A percentile compares a stretch with the other conserved stretches of the same genome.
phyloP scores from a whole-genome alignment of 2,329 filamentous ascomycete species.

The Teratosphaeria gauchensis region DNA sequence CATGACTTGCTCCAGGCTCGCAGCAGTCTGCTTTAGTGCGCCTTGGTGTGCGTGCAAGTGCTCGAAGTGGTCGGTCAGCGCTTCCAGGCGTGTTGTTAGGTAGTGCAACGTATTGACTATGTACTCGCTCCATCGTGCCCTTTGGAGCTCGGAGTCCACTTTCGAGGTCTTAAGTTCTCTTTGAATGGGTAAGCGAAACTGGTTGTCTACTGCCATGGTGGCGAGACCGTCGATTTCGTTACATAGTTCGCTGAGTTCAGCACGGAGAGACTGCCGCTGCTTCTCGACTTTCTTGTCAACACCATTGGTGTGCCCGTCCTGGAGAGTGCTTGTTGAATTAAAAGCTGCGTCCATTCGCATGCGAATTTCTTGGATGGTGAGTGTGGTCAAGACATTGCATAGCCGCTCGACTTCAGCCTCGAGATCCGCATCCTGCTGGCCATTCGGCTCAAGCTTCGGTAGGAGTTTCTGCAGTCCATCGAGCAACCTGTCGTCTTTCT shows the following conservation, averaged over 20 bases:
- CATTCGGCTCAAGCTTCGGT: slow-evolving; percentile 45
- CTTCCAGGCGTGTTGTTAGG: slow-evolving; percentile 26
- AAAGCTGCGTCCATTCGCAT: slow-evolving; percentile 43
- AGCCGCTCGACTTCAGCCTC: slow-evolving; percentile 46
- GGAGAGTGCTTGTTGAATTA: slow-evolving; percentile 12
- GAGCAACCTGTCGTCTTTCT: slow-evolving; percentile 53
- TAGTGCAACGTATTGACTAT: slow-evolving; percentile 33
- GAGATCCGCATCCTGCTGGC: slow-evolving; percentile 33
- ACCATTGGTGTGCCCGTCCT: not conserved
- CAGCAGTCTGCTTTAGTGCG: slow-evolving; percentile 13
- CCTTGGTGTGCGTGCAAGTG: slow-evolving; percentile 19
- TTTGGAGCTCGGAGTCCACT: slow-evolving; percentile 25
- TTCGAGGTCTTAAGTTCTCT: slow-evolving; percentile 28
- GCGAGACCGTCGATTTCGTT: slow-evolving; percentile 60
- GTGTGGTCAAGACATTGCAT: slow-evolving; percentile 35
- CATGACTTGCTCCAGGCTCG: slow-evolving; percentile 4
- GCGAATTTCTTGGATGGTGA: slow-evolving; percentile 33
- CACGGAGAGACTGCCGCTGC: slow-evolving; percentile 40
- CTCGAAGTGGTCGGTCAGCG: slow-evolving; percentile 17
- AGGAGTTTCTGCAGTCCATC: slow-evolving; percentile 57
- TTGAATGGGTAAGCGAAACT: slow-evolving; percentile 54
- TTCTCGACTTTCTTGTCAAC: slow-evolving; percentile 15
- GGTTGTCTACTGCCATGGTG: slow-evolving; percentile 61
- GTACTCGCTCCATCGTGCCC: slow-evolving; percentile 34
- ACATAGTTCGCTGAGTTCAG: slow-evolving; percentile 60